Base-by-base conservation (phyloP, 345 rosid species). In the Noccaea bulbosa region DNA sequence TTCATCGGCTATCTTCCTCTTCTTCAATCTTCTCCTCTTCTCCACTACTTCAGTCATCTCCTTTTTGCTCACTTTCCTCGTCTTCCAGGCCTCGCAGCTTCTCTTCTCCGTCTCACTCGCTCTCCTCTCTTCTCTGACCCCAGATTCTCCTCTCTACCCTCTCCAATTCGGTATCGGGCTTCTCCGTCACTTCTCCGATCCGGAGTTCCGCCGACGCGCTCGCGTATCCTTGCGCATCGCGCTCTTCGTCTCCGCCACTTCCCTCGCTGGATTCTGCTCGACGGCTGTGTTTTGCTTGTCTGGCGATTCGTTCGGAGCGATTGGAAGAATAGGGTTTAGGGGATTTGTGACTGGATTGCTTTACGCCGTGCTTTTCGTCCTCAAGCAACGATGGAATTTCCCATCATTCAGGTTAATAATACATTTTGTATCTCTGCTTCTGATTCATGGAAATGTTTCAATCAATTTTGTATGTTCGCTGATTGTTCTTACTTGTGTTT, bases 371-470 rank as follows among this genome's bases (percentile, higher is more conserved):
- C 73, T 83, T 32, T 86, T 77, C 62, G 77, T 86, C 4, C 76
- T 75, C 32, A 84, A 80, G 79, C 83, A 70, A 20, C 65, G 93
- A 75, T 89, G 99, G 79, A 84, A 74, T 94, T 94, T 59, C 96
- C 99, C 14, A 86, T 89, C 62, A 85, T 94, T 82, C 99, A 94
- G 92, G 99, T 91, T 24, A 58, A 11, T 8, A 22, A 22, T 67
- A 9, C 20, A 16, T 22, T 32, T 35, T 46, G 32, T 32, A 2
- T 27, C 9, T 44, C 5, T 65, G 11, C 11, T 39, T 57, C 54
- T 44, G n/a, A 63, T 58, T 71, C 37, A 6, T 68, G 6, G 8
- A 32, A n/a, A 11, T 30, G 0, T 27, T 15, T 17, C 8, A 45
- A n/a, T 33, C 39, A 11, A 10, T 57, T 43, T 58, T 32, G 38